Evolutionary conservation across 345 rosid genomes (phyloP), one percentile per base, ranked within the genome.

Genomic region (Alliaria petiolata): DNA sequence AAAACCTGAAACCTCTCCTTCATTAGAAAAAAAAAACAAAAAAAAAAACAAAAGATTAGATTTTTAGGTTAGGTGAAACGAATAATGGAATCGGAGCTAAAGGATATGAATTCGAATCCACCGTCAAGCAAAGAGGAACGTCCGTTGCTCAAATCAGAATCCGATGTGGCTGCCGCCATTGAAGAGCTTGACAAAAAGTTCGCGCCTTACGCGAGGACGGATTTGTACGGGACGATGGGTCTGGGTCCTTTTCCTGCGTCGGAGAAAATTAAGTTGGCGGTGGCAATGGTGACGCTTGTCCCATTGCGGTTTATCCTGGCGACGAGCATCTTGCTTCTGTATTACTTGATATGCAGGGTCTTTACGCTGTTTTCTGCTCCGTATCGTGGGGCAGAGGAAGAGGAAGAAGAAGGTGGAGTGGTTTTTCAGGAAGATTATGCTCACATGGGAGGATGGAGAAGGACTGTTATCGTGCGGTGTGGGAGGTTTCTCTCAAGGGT

Each of bases 371-470:
- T 90, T 63, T 88, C 81, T 34, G 78, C 83, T 34, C 98, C 99
- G 25, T 84, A 88, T 67, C 85, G 88, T 66, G 91, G 83, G 49
- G 86, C 76, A 62, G 95, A 79, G 67, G 91, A 87, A 80, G 99
- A 89, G 79, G 92, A 86, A 45, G 81, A 78, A 3, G 81, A 62
- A 49, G 77, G 68, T 33, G 76, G 60, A n/a, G 67, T 7, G 0
- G 76, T 70, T 56, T 30, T 74, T 76, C 96, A 92, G 84, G 98
- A 91, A 81, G 93, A 87, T 77, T 95, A 87, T 70, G 98, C 97
- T 28, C 98, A 95, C 71, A 58, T 95, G 93, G 82, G 83, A 28
- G 98, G 99, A 49, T 95, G 99, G 99, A 81, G 93, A 78, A 58
- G 99, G 72, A 75, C 78, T 39, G 90, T 88, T 40, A 83, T 89